phyloP scores from a whole-genome alignment of 495 filamentous ascomycete genomes.

The Penicillium lividum region DNA sequence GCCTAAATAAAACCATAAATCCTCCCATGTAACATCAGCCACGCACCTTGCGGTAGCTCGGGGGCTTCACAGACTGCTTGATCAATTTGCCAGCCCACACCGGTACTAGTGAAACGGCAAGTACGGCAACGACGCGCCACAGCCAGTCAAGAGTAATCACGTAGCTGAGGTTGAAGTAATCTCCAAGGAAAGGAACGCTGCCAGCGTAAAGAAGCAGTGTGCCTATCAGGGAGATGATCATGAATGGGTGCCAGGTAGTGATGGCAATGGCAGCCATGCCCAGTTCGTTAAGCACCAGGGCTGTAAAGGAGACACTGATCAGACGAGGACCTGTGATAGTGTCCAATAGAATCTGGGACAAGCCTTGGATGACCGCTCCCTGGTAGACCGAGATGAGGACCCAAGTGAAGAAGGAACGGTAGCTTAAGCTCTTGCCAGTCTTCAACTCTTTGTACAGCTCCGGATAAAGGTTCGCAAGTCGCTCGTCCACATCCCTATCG shows the following conservation, averaged over 20 bases:
- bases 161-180: slow-evolving; percentile 86
- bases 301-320: slow-evolving; percentile 89
- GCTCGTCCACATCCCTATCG: slow-evolving; percentile 92
- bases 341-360: slow-evolving; percentile 83
- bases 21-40: slow-evolving; percentile 43
- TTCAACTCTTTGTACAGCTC: slow-evolving; percentile 97
- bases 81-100: slow-evolving; percentile 83
- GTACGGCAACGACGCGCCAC: slow-evolving; percentile 83
- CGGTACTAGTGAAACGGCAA: slow-evolving; percentile 78
- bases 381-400: slow-evolving; percentile 95
- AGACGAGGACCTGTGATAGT: slow-evolving; percentile 67
- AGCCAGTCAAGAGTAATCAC: slow-evolving; percentile 77
- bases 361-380: slow-evolving; percentile 88
- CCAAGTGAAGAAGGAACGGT: slow-evolving; percentile 96
- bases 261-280: slow-evolving; percentile 96
- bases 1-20: neutral
- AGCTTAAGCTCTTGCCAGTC: slow-evolving; percentile 76
- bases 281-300: slow-evolving; percentile 90
- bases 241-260: slow-evolving; percentile 95
- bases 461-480: slow-evolving; percentile 90
- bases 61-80: slow-evolving; percentile 79
- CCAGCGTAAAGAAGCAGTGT: slow-evolving; percentile 79
- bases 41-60: slow-evolving; percentile 94
- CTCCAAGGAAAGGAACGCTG: slow-evolving; percentile 81
- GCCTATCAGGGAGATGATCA: slow-evolving; percentile 80